Conservation (phyloP, 345 rosid species). For the Arabis alpina region DNA sequence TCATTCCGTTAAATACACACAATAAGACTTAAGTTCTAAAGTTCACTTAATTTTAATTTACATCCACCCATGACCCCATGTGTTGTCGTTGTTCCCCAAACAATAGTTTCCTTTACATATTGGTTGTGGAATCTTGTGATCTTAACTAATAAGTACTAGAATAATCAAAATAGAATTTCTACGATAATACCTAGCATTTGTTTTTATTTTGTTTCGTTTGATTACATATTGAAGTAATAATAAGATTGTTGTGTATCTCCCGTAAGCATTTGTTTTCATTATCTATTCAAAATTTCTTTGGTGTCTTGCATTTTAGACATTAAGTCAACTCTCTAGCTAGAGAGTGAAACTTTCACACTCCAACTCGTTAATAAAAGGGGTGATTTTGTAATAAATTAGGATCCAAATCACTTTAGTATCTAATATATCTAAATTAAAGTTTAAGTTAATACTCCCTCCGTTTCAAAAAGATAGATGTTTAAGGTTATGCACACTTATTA, state of each 20-base stretch:
- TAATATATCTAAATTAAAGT: neutral
- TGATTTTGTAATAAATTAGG: neutral
- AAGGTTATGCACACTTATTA: no score
- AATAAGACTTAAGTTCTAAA: slow-evolving; percentile 27
- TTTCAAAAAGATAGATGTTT: no score
- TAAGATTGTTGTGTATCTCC: neutral
- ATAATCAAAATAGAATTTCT: no score
- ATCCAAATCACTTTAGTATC: neutral
- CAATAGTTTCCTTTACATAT: slow-evolving; percentile 22
- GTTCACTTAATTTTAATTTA: slow-evolving; percentile 7
- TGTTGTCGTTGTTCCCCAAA: slow-evolving; percentile 29
- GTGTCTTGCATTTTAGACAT: neutral
- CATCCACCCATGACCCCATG: neutral
- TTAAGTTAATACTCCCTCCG: no score
- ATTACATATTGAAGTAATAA: no score
- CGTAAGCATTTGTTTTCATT: neutral
- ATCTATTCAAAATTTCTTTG: neutral
- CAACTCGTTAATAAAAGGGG: neutral
- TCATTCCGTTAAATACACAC: slow-evolving; percentile 41
- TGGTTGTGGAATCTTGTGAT: slow-evolving; percentile 14
- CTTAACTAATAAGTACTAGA: slow-evolving; percentile 7
- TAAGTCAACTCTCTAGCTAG: neutral
- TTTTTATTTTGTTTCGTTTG: no score
- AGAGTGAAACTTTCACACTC: neutral
- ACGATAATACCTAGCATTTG: no score